phyloP scores from a whole-genome alignment of 179 eudicot species.

The Corrigiola litoralis region DNA sequence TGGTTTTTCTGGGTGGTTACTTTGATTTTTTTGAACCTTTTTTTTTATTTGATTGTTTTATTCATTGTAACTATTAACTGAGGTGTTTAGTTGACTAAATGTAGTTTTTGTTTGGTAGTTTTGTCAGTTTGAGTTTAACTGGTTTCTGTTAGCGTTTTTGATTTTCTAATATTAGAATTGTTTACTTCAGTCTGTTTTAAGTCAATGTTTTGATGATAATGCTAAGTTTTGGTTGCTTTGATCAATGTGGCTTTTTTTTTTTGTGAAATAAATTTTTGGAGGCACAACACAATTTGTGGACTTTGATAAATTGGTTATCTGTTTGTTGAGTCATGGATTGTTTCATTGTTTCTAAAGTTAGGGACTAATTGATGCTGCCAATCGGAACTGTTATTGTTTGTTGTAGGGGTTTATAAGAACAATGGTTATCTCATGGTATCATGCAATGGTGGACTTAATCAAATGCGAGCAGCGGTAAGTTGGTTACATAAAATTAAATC shows the following conservation, averaged over 20 bases:
- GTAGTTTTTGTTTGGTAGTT: not conserved
- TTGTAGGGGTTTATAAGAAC: conserved; percentile 65
- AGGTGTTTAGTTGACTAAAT: no score
- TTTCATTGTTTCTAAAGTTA: not conserved
- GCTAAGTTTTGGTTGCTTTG: no score
- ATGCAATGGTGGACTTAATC: conserved; percentile 89
- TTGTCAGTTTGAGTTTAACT: not conserved
- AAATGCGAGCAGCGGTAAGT: conserved; percentile 82
- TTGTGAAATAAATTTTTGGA: no score
- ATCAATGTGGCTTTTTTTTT: no score
- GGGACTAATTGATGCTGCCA: conserved; percentile 11
- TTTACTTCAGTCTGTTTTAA: no score
- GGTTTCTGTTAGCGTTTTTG: conserved; percentile 9
- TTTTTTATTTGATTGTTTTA: no score
- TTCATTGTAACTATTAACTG: no score
- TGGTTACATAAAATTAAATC: not conserved
- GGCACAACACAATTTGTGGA: no score
- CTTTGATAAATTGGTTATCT: no score
- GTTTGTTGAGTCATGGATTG: conserved; percentile 9
- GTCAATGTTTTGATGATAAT: no score
- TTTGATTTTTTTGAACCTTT: no score
- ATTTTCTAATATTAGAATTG: conserved; percentile 11
- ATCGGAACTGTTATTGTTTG: conserved; percentile 7
- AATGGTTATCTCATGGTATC: conserved; percentile 84
- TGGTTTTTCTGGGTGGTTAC: no score